Evolutionary conservation across 352 stramenopile species (phyloP).

Genomic region (Pseudoperonospora humuli): DNA sequence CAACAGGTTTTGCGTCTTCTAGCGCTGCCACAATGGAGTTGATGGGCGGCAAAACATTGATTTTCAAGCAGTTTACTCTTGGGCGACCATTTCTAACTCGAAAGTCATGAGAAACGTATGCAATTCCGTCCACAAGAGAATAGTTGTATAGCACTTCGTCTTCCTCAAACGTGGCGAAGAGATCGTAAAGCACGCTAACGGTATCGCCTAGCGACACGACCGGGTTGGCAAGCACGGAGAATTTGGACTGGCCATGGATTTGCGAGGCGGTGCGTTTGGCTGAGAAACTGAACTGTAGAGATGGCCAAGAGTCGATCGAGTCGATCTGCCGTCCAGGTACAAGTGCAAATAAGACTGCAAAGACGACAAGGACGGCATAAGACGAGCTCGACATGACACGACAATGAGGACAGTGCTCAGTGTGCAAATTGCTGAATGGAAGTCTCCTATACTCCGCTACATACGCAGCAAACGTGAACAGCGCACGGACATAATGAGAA

Average conservation of each 20-base stretch:
- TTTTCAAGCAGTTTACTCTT: neutral
- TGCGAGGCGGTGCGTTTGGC: slow-evolving; percentile 27
- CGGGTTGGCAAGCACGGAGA: slow-evolving; percentile 12
- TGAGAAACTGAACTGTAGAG: slow-evolving; percentile 21
- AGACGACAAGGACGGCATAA: neutral
- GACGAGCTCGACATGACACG: neutral
- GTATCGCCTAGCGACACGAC: slow-evolving; percentile 1
- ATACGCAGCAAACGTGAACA: too few relatives aligned
- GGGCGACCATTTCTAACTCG: neutral
- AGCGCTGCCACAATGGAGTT: slow-evolving; percentile 7
- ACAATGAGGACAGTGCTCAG: too few relatives aligned
- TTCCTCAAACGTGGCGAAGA: slow-evolving; percentile 7
- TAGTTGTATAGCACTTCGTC: slow-evolving; percentile 16
- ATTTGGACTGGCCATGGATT: slow-evolving; percentile 19
- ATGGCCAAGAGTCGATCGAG: slow-evolving; percentile 5
- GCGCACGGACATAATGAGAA: too few relatives aligned
- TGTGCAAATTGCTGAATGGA: too few relatives aligned
- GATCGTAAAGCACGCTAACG: slow-evolving; percentile 21
- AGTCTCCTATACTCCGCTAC: too few relatives aligned
- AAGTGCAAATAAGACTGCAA: neutral
- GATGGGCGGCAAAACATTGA: neutral
- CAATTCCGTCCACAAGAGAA: slow-evolving; percentile 12
- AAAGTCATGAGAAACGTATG: slow-evolving; percentile 6
- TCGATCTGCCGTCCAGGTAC: neutral
- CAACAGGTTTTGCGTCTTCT: neutral